These are phyloP conservation scores for Solanum chaucha DNA, from an alignment of 257 asterid genomes.

Conservation along the genomic window DNA sequence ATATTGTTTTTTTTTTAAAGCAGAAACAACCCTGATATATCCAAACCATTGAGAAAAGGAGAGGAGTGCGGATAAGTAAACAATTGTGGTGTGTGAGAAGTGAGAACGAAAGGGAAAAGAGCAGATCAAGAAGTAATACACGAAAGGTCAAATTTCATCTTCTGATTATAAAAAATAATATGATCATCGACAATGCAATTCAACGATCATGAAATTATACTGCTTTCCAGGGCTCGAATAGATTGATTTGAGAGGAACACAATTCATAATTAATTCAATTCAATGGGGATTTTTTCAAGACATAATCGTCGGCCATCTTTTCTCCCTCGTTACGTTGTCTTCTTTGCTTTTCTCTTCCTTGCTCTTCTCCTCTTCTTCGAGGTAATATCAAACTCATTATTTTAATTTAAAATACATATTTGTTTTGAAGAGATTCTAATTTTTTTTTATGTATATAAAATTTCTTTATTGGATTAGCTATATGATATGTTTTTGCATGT, in stretches of 20 bases:
- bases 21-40: background rate
- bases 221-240: background rate
- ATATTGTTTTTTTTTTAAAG: background rate
- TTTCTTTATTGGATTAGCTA: background rate
- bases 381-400: constrained; percentile 8
- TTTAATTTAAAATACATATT: background rate
- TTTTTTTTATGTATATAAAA: background rate
- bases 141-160: background rate
- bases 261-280: constrained; percentile 6
- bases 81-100: background rate
- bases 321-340: constrained; percentile 29
- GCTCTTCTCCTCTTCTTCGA: constrained; percentile 30
- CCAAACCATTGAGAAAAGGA: constrained; percentile 10
- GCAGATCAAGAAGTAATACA: background rate
- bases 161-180: background rate
- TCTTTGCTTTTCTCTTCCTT: constrained; percentile 21
- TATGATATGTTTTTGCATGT: background rate
- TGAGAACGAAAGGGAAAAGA: background rate
- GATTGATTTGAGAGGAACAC: background rate
- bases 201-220: background rate
- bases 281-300: constrained; percentile 23
- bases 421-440: background rate
- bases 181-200: background rate
- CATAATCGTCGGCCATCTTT: constrained; percentile 7
- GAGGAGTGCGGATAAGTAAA: constrained; percentile 7